Percentiles rank a stretch among this genome's conserved stretches.
Evolutionary conservation across 345 rosid genomes (phyloP).

Genomic region (Litchi chinensis): DNA sequence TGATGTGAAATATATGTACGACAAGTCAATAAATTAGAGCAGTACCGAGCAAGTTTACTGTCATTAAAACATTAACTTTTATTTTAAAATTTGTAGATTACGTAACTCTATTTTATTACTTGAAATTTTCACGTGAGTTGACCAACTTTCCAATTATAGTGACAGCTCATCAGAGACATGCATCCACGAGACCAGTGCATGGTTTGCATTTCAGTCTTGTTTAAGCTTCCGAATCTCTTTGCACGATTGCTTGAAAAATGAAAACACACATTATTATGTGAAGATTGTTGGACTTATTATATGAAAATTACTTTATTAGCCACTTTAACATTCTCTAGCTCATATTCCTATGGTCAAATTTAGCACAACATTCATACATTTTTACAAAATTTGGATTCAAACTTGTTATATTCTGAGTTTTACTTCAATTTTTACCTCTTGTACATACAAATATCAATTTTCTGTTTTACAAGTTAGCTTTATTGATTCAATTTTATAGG

Average conservation of each 20-base stretch:
- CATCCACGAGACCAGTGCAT: constrained; percentile 8
- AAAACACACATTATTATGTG: not conserved
- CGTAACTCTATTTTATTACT: not conserved
- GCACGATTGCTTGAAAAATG: no score
- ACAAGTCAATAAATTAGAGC: not conserved
- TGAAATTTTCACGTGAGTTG: not conserved
- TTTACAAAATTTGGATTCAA: no score
- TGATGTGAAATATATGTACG: not conserved
- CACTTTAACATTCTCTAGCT: no score
- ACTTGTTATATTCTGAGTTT: no score
- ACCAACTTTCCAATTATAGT: not conserved
- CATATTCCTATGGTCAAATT: no score
- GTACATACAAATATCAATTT: no score
- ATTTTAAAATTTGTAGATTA: not conserved
- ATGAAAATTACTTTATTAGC: no score
- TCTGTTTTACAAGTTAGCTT: no score
- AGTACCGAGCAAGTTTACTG: no score
- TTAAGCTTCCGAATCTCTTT: not conserved
- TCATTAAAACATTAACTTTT: not conserved
- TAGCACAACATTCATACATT: no score
- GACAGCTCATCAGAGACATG: not conserved
- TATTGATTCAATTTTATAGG: no score
- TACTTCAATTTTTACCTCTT: no score
- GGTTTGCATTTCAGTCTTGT: not conserved
- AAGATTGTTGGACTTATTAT: not conserved